Conservation (phyloP, 2,329 filamentous ascomycete species). For the Thermoascus crustaceus region DNA sequence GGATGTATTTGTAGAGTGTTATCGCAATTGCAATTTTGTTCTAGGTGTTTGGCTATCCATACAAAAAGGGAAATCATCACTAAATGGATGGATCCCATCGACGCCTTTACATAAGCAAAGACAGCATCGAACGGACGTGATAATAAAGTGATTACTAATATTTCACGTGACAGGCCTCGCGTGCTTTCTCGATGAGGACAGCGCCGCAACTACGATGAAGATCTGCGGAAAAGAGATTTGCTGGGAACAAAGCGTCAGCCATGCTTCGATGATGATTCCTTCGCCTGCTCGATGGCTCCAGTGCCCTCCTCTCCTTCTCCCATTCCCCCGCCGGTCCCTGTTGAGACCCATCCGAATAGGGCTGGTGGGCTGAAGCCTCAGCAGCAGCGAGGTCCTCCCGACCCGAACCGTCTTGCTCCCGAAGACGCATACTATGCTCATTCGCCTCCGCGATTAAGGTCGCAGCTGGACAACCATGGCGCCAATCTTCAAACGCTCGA, state of each 20-base stretch:
- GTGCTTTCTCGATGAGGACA: no score
- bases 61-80: no score
- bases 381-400: slow-evolving; percentile 37
- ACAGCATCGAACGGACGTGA: no score
- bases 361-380: slow-evolving; percentile 27
- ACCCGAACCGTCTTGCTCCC: slow-evolving; percentile 65
- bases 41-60: no score
- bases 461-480: slow-evolving; percentile 31
- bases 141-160: no score
- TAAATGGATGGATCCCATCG: no score
- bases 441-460: slow-evolving; percentile 50
- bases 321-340: slow-evolving; percentile 37
- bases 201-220: not conserved
- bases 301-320: slow-evolving; percentile 25
- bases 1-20: no score
- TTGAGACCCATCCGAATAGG: slow-evolving; percentile 40
- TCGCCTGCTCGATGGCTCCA: slow-evolving; percentile 24
- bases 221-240: not conserved
- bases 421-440: slow-evolving; percentile 69
- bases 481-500: slow-evolving; percentile 25
- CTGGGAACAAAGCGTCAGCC: slow-evolving; percentile 6
- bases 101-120: no score
- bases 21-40: no score
- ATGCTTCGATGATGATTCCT: slow-evolving; percentile 23
- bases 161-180: no score